These are phyloP conservation scores for Monosporascus sp. DNA, from an alignment of 2,329 filamentous ascomycete genomes.

Conservation along the genomic window DNA sequence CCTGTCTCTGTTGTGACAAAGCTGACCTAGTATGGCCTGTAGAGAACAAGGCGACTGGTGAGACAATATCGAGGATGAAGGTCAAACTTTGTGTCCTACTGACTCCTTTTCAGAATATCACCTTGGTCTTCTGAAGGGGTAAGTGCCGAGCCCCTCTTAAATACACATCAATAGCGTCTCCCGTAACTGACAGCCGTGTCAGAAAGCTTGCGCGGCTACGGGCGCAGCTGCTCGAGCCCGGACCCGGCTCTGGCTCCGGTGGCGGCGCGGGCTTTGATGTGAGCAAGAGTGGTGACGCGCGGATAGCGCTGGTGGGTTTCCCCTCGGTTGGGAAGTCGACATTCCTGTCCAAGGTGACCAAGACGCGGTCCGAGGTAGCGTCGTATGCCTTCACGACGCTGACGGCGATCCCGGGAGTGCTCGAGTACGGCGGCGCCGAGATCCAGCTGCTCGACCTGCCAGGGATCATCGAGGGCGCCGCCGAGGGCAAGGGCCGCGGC, in stretches of 20 bases:
- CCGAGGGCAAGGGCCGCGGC: conserved; percentile 92
- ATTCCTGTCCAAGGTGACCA: conserved; percentile 97
- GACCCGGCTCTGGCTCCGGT: conserved; percentile 68
- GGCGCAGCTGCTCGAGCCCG: conserved; percentile 89
- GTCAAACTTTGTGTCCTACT: conserved; percentile 3
- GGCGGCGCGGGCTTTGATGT: conserved; percentile 87
- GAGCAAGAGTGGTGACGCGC: conserved; percentile 91
- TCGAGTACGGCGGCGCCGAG: conserved; percentile 96
- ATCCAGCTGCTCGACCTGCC: conserved; percentile 97
- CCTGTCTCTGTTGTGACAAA: not conserved
- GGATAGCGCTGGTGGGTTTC: conserved; percentile 97
- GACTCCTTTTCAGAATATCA: conserved; percentile 71
- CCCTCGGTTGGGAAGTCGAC: conserved; percentile 98
- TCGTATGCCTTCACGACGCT: conserved; percentile 97
- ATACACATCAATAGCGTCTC: not conserved
- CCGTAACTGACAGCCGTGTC: not conserved
- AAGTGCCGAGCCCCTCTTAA: conserved; percentile 21
- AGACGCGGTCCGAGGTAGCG: conserved; percentile 92
- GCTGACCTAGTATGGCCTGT: conserved; percentile 23
- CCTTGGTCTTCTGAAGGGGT: conserved; percentile 96
- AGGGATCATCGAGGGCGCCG: conserved; percentile 94
- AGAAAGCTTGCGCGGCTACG: conserved; percentile 94
- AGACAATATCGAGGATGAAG: conserved; percentile 22
- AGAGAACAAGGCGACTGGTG: conserved; percentile 99
- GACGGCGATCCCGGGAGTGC: conserved; percentile 92